Base-by-base conservation (phyloP, 495 filamentous ascomycete genomes). In the Penicillium cinerascens region DNA sequence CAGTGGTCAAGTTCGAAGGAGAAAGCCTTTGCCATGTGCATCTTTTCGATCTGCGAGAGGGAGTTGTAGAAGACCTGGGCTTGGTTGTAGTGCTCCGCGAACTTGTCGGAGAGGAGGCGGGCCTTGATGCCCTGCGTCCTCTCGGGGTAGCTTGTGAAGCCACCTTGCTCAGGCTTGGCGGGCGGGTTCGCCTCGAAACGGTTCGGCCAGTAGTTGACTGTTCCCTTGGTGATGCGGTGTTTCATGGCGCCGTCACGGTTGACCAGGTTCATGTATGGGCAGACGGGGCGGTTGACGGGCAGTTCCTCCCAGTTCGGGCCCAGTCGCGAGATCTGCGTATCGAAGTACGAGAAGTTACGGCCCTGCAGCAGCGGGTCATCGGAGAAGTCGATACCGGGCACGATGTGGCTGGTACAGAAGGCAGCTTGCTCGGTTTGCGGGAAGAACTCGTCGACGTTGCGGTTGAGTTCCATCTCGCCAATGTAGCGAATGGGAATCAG, bases 201-300 rank as follows among this genome's bases (percentile, higher is more conserved):
- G 67, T 95, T 96, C 17, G 91, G 90, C 87, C 86, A 95, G 74
- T 96, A 95, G 72, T 92, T 95, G 56, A 91, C 84, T 1, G 75
- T 84, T 50, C 90, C 88, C 57, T 80, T 82, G 27, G 76, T 78
- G 60, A 87, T 84, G 20, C 72, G 70, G 52, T 80, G 78, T 35
- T 51, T 60, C 54, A 60, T 61, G 1, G 66, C 58, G 9, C 71
- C 71, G 15, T 74, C 71, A 2, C 71, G 60, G 52, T 74, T 74
- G 36, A 91, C 74, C 1, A 87, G 65, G 41, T 50, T 70, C 59
- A 74, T 63, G 21, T 70, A 72, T 54, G 91, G 89, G 56, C 89
- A 95, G 11, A 87, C 74, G 0, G 83, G 85, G 0, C 79, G 71
- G 68, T 96, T 96, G 63, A 95, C 87, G 18, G 91, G 90, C 4